Evolutionary conservation across 345 rosid species (phyloP).

Genomic region (Syzygium aromaticum): DNA sequence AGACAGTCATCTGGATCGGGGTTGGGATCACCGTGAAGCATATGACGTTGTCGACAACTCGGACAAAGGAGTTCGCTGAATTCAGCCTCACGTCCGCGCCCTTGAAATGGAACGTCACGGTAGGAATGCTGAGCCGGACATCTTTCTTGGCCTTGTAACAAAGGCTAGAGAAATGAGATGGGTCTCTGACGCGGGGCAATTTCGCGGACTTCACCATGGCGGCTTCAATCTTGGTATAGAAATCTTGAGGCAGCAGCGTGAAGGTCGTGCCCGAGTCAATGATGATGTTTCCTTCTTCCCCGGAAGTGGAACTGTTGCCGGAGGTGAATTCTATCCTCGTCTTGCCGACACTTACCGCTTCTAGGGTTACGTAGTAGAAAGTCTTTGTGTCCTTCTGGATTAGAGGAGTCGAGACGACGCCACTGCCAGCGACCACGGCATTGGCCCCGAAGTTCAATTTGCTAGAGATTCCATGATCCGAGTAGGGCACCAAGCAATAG

Average conservation of each 20-base stretch:
- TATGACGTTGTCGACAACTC: constrained; percentile 4
- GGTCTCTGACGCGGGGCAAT: constrained; percentile 17
- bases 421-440: constrained; percentile 2
- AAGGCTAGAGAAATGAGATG: constrained; percentile 6
- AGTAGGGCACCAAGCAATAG: constrained; percentile 39
- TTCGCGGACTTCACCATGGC: constrained; percentile 11
- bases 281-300: constrained; percentile 2
- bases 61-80: constrained; percentile 18
- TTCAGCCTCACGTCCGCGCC: constrained; percentile 26
- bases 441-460: constrained; percentile 8
- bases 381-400: constrained; percentile 14
- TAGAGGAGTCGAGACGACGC: constrained; percentile 31
- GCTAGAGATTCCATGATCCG: constrained; percentile 15
- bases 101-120: background rate
- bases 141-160: constrained; percentile 12
- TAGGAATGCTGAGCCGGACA: background rate
- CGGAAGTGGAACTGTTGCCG: background rate
- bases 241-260: constrained; percentile 27
- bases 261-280: constrained; percentile 13
- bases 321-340: background rate
- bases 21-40: constrained; percentile 29
- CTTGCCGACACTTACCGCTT: constrained; percentile 28
- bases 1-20: constrained; percentile 3
- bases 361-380: constrained; percentile 38
- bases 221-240: constrained; percentile 21